Base-by-base conservation (phyloP, 192 early-diverging fungal genomes). In the Backusella liffmaniae region DNA sequence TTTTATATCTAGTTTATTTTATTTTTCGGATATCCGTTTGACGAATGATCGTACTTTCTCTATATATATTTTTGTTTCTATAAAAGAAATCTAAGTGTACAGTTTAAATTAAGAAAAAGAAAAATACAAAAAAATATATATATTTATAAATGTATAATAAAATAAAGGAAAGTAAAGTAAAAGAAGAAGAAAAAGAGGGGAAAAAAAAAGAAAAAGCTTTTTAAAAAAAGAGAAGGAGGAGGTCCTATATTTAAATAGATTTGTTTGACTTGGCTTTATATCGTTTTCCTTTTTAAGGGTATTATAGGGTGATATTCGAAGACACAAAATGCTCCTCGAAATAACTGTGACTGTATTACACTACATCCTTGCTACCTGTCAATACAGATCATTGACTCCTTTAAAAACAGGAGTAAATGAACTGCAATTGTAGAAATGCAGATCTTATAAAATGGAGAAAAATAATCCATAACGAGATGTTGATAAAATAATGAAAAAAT, bases 391-490 rank as follows among this genome's bases (percentile, higher is more conserved):
- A 59, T 23, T 21, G 21, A 49, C 53, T 59, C 53, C 53, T 59
- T 59, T 59, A 59, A 59, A 59, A 59, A 29, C 56, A 62, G 56
- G 56, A 62, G 56, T 62, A 62, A 62, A 62, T 62, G 56, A 62
- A 62, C 56, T 59, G 21, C 53, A 59, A 7, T 23, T 59, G n/a
- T 23, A 29, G 29, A 62, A 62, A 62, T 59, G 53, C 53, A 59
- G 53, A 59, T 59, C 53, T 59, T 59, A 59, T 59, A 59, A 59
- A 59, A 59, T 59, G 53, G 53, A 59, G 53, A 59, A 59, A 59
- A 59, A 59, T 59, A 59, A 59, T 3, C 53, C 53, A 59, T 59
- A 59, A 59, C 21, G 53, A 59, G 53, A 59, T 49, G 46, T 59
- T 59, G 53, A 59, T 59, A 59, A 59, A 59, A 59, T 59, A 21